These are phyloP conservation scores for Astragalus glycyphyllos DNA, from an alignment of 306 rosid genomes.

Conservation along the genomic window DNA sequence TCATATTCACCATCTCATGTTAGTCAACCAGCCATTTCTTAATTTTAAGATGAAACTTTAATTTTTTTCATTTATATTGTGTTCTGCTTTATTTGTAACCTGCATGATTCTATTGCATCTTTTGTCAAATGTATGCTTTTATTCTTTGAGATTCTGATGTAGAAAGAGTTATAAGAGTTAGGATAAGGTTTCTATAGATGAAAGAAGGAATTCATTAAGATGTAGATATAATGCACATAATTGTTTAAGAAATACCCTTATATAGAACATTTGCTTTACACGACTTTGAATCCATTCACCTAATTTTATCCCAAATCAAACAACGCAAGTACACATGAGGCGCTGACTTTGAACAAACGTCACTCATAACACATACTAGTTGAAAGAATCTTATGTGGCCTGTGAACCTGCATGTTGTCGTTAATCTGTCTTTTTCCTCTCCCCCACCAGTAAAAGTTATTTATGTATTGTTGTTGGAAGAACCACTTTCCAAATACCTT, in stretches of 20 bases:
- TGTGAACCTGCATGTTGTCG: not conserved
- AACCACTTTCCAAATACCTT: slow-evolving; percentile 3
- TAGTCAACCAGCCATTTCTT: slow-evolving; percentile 50
- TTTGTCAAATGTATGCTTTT: slow-evolving; percentile 5
- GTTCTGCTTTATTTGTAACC: slow-evolving; percentile 25
- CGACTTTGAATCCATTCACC: not conserved
- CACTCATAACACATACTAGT: slow-evolving; percentile 10
- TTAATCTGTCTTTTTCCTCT: not conserved
- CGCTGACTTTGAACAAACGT: not conserved
- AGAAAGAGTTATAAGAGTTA: slow-evolving; percentile 13
- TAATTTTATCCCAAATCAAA: slow-evolving; percentile 20
- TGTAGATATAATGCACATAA: not conserved
- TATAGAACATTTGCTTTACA: not conserved
- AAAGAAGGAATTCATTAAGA: slow-evolving; percentile 8
- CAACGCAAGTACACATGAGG: not conserved
- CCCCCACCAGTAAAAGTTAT: not conserved
- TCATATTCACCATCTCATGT: slow-evolving; percentile 93
- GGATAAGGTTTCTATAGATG: slow-evolving; percentile 26
- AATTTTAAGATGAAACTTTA: slow-evolving; percentile 2
- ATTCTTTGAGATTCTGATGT: slow-evolving; percentile 21
- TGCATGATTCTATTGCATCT: slow-evolving; percentile 2
- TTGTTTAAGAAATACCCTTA: slow-evolving; percentile 2
- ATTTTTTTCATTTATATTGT: slow-evolving; percentile 16
- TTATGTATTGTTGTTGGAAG: slow-evolving; percentile 4
- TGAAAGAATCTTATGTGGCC: slow-evolving; percentile 5